phyloP scores from a whole-genome alignment of 306 rosid species.

The Potentilla sterilis region DNA sequence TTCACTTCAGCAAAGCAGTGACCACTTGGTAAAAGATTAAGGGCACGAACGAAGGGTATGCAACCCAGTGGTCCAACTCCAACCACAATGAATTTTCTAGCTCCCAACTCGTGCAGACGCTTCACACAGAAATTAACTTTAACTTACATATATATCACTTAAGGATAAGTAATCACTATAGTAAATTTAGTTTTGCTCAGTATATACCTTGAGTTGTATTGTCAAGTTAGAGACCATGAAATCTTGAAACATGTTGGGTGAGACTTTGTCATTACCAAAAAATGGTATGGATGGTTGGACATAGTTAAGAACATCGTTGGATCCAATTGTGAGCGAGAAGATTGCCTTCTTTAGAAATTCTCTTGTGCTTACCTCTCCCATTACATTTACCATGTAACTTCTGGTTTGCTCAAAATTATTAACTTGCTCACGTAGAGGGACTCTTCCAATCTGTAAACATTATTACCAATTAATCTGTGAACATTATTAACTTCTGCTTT shows the following conservation, averaged over 20 bases:
- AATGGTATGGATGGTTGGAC: slow-evolving; percentile 46
- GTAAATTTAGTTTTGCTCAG: neutral
- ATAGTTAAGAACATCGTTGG: slow-evolving; percentile 52
- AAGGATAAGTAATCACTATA: neutral
- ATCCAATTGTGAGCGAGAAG: slow-evolving; percentile 51
- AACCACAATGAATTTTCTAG: slow-evolving; percentile 47
- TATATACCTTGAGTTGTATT: slow-evolving; percentile 41
- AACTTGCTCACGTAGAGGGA: slow-evolving; percentile 45
- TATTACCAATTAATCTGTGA: neutral
- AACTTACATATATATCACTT: neutral
- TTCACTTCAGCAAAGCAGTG: slow-evolving; percentile 39
- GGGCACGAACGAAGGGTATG: slow-evolving; percentile 49
- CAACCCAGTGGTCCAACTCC: slow-evolving; percentile 56
- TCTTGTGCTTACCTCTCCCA: slow-evolving; percentile 38
- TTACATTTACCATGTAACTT: slow-evolving; percentile 28
- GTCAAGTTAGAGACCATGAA: slow-evolving; percentile 52
- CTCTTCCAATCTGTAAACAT: slow-evolving; percentile 39
- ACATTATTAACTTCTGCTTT: neutral
- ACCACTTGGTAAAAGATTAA: slow-evolving; percentile 28
- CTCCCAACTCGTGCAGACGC: slow-evolving; percentile 47
- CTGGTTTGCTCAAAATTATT: slow-evolving; percentile 40
- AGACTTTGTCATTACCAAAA: slow-evolving; percentile 26
- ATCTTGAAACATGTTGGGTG: slow-evolving; percentile 34
- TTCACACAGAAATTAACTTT: slow-evolving; percentile 8
- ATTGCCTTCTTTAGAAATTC: slow-evolving; percentile 42